Evolutionary conservation across 139 green algal species (phyloP), one percentile per base, ranked within the genome.

Genomic region (Bryopsis sp.): DNA sequence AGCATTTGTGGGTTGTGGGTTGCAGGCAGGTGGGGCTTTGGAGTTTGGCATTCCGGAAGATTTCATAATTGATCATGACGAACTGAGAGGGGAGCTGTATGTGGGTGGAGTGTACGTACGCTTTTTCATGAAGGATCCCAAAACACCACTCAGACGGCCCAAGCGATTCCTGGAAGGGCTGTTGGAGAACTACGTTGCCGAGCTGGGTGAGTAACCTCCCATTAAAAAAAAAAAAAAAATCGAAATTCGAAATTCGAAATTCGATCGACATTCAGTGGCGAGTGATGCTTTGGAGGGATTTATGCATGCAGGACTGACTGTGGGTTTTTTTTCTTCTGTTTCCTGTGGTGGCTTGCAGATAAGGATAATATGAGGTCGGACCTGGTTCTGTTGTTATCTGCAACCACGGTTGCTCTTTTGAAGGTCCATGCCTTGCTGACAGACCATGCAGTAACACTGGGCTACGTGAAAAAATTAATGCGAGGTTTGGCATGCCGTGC

Each of bases 101-200:
- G 72, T 96, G 5, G 91, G 89, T 2, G 90, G 90, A 34, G 87
- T 97, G 32, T 96, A 97, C 70, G 77, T 97, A 39, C 80, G 85
- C 7, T 79, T 95, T 28, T 97, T 89, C 82, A 81, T 97, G 24
- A 90, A 92, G 34, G 77, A 90, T 72, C 90, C 91, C 3, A 67
- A 74, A 33, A 87, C 83, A 72, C 83, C 90, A 4, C 77, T 97
- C 46, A 76, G 87, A 3, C 76, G 88, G 32, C 83, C 84, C 1
- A 75, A 80, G 54, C 70, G 70, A 3, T 95, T 95, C 71, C 68
- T 83, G 7, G 85, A 96, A 72, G 86, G 72, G 1, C 54, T 96
- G 11, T 61, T 95, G 58, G 81, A 91, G 70, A 39, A 73, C 15
- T 86, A 85, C 72, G 47, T 47, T 32, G 15, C 11, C 15, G 43